Conservation (phyloP, 1,284 basidiomycete genomes). For the Marasmius tenuissimus region DNA sequence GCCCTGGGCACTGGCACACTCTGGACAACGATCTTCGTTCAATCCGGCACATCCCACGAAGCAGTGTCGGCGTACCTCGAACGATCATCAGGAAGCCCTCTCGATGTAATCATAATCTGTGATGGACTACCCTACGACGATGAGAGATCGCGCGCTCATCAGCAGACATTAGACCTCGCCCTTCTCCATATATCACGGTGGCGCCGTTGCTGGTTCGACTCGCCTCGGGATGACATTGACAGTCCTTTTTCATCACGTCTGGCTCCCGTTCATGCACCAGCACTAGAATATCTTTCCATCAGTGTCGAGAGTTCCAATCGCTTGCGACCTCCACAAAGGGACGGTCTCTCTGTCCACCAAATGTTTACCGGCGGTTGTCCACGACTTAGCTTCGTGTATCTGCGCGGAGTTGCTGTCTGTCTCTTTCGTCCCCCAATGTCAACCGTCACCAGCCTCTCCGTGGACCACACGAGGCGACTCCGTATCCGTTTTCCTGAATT, state of each 20-base stretch:
- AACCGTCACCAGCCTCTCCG: slow-evolving; percentile 37
- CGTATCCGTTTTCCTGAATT: slow-evolving; percentile 32
- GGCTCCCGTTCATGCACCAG: slow-evolving; percentile 24
- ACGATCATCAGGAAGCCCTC: slow-evolving; percentile 30
- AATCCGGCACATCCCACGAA: slow-evolving; percentile 20
- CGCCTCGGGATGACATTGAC: slow-evolving; percentile 22
- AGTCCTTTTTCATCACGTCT: slow-evolving; percentile 28
- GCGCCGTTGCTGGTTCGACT: slow-evolving; percentile 32
- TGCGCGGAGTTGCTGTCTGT: slow-evolving; percentile 41
- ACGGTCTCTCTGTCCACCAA: slow-evolving; percentile 16
- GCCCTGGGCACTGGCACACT: slow-evolving; percentile 35
- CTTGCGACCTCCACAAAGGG: slow-evolving; percentile 9
- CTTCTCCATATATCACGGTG: slow-evolving; percentile 32
- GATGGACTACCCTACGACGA: slow-evolving; percentile 13
- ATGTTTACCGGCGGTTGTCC: slow-evolving; percentile 32
- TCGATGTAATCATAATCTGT: slow-evolving; percentile 30
- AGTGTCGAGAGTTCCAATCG: slow-evolving; percentile 18
- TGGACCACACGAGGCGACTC: slow-evolving; percentile 37
- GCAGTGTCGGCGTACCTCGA: slow-evolving; percentile 31
- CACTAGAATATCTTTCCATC: slow-evolving; percentile 36
- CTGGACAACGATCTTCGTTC: slow-evolving; percentile 37
- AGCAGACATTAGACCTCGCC: slow-evolving; percentile 27
- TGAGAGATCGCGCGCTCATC: slow-evolving; percentile 4
- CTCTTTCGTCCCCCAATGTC: slow-evolving; percentile 37
- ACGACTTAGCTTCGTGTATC: slow-evolving; percentile 34